These are phyloP conservation scores for Lactarius trivialis DNA, from an alignment of 768 basidiomycete species.

Conservation along the genomic window DNA sequence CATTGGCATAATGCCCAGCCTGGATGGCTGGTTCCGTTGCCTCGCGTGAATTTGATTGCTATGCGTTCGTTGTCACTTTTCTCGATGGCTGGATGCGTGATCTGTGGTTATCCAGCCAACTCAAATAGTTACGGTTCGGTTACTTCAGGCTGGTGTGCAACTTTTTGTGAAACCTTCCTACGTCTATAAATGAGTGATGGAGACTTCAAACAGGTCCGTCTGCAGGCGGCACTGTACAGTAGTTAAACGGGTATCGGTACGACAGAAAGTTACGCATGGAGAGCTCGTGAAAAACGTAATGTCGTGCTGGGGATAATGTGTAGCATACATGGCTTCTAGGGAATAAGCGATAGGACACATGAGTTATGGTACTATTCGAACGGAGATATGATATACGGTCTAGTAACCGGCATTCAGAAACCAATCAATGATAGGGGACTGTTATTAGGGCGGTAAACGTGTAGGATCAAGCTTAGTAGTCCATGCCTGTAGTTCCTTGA, in stretches of 20 bases:
- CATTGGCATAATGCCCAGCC: neutral
- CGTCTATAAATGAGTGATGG: neutral
- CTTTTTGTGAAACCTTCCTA: neutral
- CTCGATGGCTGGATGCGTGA: neutral
- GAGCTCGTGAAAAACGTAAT: conserved; percentile 14
- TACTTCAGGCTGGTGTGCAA: neutral
- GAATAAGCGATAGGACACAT: conserved; percentile 22
- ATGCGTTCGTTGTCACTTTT: too few species aligned
- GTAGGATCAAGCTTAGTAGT: conserved; percentile 79
- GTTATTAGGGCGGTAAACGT: conserved; percentile 31
- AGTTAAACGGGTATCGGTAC: neutral
- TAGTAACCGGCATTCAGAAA: conserved; percentile 7
- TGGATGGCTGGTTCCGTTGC: too few species aligned
- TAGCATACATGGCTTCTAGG: conserved; percentile 20
- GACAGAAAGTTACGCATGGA: neutral
- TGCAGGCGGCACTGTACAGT: neutral
- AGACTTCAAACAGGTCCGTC: neutral
- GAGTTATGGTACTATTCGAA: conserved; percentile 17
- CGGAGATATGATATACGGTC: conserved; percentile 19
- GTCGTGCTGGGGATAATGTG: conserved; percentile 17
- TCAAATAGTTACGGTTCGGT: neutral
- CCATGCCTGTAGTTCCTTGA: conserved; percentile 84
- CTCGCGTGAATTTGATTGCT: too few species aligned
- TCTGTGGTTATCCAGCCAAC: too few species aligned
- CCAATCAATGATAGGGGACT: conserved; percentile 2